Evolutionary conservation across 1,139 yeast genomes (phyloP), one percentile per base, ranked within the genome.

Genomic region (Suhomyces coccinellae): DNA sequence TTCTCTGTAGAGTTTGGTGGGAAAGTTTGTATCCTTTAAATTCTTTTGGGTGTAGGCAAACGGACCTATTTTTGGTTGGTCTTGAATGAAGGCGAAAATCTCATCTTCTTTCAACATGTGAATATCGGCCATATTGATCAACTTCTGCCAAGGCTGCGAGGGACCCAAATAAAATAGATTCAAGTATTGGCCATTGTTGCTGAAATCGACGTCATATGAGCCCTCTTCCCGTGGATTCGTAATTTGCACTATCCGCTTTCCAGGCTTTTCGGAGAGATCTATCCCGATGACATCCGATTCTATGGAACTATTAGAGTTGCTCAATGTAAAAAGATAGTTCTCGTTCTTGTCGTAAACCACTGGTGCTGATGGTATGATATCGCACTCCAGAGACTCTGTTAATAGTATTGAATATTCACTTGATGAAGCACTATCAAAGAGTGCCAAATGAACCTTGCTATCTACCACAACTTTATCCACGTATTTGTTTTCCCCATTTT

Each of bases 391-490:
- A 1, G 72, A 56, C 0, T 54, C 37, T 0, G 95, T 83, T 32
- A 89, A 61, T 13, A 82, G 50, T 38, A 64, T 70, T 6, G 61
- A 60, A 5, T 87, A 85, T 7, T 62, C 62, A 0, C 65, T 43
- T 1, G 82, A 56, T 2, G 67, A 63, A 1, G 80, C 69, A 3
- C 75, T 68, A 7, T 81, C 71, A 57, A 83, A 91, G 50, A 79
- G 77, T 1, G 84, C 96, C 38, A 93, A 63, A 56, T 88, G 96
- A 45, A 80, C 80, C 56, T 67, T 78, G 0, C 85, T 84, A 45
- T 83, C 76, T 27, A 75, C 75, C n/a, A 83, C 83, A 10, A 86
- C 71, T 4, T 83, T 76, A 58, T 93, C 98, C 43, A 93, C 70
- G 58, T 87, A 93, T 0, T 91, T 87, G 40, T 71, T 71, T 0